Conservation (phyloP, 2,329 filamentous ascomycete genomes). For the Didymella pinodella region DNA sequence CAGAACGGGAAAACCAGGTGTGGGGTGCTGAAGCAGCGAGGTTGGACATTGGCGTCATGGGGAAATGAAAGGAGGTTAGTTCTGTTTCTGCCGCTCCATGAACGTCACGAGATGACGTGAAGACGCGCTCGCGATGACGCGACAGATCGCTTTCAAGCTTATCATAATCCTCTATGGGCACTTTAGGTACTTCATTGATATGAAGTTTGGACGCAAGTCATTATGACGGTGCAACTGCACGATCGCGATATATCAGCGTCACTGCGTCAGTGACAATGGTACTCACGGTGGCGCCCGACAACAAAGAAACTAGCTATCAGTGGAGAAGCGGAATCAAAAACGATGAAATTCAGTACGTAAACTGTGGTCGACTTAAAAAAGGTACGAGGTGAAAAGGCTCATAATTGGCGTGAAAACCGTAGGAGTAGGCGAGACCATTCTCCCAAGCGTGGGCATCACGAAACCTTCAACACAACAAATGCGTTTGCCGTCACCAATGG, state of each 20-base stretch:
- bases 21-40: conserved; percentile 3
- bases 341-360: no score
- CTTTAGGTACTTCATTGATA: background rate
- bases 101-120: conserved; percentile 14
- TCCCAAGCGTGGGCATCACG: background rate
- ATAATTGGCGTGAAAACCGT: background rate
- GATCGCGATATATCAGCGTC: background rate
- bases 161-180: background rate
- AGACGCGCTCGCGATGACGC: conserved; percentile 7
- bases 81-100: background rate
- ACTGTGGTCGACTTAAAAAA: no score
- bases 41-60: conserved; percentile 12
- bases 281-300: background rate
- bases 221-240: background rate
- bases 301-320: background rate
- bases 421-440: background rate
- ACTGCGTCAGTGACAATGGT: conserved; percentile 4
- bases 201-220: background rate
- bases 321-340: no score
- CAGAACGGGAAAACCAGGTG: background rate
- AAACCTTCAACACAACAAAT: conserved; percentile 8
- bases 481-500: background rate
- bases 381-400: background rate
- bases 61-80: conserved; percentile 14
- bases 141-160: background rate